Evolutionary conservation across 2,329 filamentous ascomycete species (phyloP), one percentile per base, ranked within the genome.

Genomic region (Ophidiomyces ophidiicola): DNA sequence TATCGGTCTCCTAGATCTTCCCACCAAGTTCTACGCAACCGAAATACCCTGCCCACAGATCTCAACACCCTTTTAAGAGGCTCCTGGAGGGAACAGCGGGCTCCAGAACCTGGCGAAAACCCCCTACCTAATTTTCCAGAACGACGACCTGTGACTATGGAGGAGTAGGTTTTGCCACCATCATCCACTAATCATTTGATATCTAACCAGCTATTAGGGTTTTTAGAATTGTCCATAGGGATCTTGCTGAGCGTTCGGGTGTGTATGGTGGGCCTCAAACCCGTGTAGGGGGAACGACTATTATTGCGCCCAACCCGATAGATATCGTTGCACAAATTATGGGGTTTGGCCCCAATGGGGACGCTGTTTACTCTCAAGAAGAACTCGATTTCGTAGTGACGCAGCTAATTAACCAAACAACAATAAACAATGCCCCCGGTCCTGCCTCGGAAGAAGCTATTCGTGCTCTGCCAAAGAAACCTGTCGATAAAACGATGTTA

Each of bases 361-460:
- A 96, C 58, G 83, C 79, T 5, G 88, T 94, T 1, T 92, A 88
- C 57, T 81, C 82, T 0, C 84, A 96, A 60, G 86, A 94, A 62
- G 87, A 82, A 2, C 67, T 96, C 21, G 88, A 98, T 56, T 76
- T 81, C 23, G 83, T 96, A 47, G 81, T 98, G 41, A 81, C 83
- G 0, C 75, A 82, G 49, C 68, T 96, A 30, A 90, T 94, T 79
- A 88, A 94, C 50, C 76, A 83, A 44, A 80, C 86, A 42, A 48
- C 48, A 17, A 72, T 77, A 2, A 80, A 79, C 1, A 84, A 81
- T 48, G 88, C 83, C 1, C 81, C 86, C 0, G 82, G 83, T 0
- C 87, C 88, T 2, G 88, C 88, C 6, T 71, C 84, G 0, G 71
- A 78, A 44, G 71, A 72, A 32, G 82, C 83, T 0, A 87, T 98